Percentiles rank a stretch among this genome's conserved stretches.
phyloP scores from a whole-genome alignment of 176 grass and related monocot genomes.

The Oryza officinalis region DNA sequence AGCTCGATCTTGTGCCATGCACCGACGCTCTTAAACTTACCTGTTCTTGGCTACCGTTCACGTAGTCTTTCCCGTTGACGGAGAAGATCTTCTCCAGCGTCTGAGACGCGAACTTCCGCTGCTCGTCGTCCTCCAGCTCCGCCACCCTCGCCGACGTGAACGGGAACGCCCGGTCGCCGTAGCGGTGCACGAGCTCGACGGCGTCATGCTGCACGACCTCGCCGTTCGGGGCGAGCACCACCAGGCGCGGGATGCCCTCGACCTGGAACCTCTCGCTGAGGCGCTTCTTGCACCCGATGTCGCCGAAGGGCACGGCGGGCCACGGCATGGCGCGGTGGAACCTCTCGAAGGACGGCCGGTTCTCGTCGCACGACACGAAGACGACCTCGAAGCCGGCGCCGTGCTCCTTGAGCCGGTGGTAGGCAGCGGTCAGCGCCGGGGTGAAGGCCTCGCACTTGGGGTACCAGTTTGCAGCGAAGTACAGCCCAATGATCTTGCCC shows the following conservation, averaged over 20 bases:
- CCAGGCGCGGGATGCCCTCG: slow-evolving; percentile 65
- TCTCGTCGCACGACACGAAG: slow-evolving; percentile 69
- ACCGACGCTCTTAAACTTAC: neutral
- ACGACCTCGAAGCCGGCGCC: slow-evolving; percentile 53
- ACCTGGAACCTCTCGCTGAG: slow-evolving; percentile 60
- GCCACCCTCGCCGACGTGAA: slow-evolving; percentile 55
- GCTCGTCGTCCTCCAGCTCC: slow-evolving; percentile 56
- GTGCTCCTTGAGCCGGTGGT: slow-evolving; percentile 35
- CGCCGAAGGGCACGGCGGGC: slow-evolving; percentile 61
- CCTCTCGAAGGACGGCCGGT: slow-evolving; percentile 55
- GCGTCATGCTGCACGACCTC: slow-evolving; percentile 33
- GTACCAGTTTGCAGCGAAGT: slow-evolving; percentile 75
- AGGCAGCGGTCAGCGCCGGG: slow-evolving; percentile 48
- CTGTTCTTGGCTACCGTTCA: slow-evolving; percentile 39
- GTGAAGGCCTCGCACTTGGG: slow-evolving; percentile 66
- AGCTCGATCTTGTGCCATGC: neutral
- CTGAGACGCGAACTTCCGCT: slow-evolving; percentile 56
- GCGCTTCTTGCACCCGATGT: slow-evolving; percentile 51
- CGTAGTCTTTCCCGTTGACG: slow-evolving; percentile 43
- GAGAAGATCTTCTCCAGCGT: slow-evolving; percentile 68
- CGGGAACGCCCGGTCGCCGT: slow-evolving; percentile 54
- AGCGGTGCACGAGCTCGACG: slow-evolving; percentile 54
- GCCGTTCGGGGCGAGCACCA: slow-evolving; percentile 39
- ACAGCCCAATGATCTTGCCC: slow-evolving; percentile 56
- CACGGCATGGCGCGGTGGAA: slow-evolving; percentile 68